Evolutionary conservation across 1,284 basidiomycete species (phyloP), one percentile per base, ranked within the genome.

Genomic region (Ustilago trichophora): DNA sequence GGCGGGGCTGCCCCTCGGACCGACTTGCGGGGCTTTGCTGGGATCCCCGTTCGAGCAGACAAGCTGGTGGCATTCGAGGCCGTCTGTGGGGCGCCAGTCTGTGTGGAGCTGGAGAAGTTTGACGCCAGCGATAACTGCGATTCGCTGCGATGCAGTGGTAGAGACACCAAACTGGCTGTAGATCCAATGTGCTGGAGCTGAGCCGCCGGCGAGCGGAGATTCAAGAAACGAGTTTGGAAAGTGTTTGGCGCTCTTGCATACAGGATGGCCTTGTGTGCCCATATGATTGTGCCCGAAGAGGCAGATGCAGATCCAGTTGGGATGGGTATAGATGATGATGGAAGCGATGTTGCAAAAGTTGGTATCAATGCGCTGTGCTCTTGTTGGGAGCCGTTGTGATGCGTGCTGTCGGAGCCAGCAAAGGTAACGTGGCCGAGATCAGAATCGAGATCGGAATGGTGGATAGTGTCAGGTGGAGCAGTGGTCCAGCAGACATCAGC

Each of bases 231-330:
- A 9, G 65, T 64, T 35, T 72, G 72, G 29, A 76, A 78, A 31
- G 65, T 62, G 58, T 78, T 75, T 15, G 76, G 69, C 19, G 94
- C 93, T 62, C 94, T 88, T 38, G 93, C 92, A 69, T 97, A 97
- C 1, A 98, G 89, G 73, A 98, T 89, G 32, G 92, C 93, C 93
- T 95, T 94, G 83, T 95, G 92, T 1, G 91, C 92, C 88, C 90
- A 92, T 15, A 93, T 73, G 10, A 68, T 47, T 3, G 55, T 45
- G 22, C 34, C 55, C 13, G 48, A 19, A 16, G 32, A 3, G 15
- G 35, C 22, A 6, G 53, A 33, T 15, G 31, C 27, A 7, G 27
- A 29, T n/a, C n/a, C n/a, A n/a, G n/a, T n/a, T n/a, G n/a, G n/a
- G n/a, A n/a, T n/a, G n/a, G n/a, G n/a, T n/a, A n/a, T n/a, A n/a